Evolutionary conservation across 305 asterid species (phyloP).

Genomic region (Solanum chacoense): DNA sequence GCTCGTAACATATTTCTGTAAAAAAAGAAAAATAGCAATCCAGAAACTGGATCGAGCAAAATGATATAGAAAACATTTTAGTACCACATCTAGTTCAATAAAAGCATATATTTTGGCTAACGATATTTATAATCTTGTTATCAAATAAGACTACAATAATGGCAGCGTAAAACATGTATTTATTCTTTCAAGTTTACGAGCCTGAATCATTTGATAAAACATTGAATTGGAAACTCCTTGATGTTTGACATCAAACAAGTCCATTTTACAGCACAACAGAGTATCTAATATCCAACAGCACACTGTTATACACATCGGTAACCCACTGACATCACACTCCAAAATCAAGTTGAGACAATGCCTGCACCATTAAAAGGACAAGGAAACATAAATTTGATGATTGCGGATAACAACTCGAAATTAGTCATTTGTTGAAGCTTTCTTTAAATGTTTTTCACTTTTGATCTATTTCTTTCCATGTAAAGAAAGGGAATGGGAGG

Average conservation of each 20-base stretch:
- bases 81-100: background rate
- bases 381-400: background rate
- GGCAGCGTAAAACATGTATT: background rate
- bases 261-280: background rate
- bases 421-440: background rate
- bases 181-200: background rate
- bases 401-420: background rate
- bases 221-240: background rate
- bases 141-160: background rate
- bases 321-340: background rate
- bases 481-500: background rate
- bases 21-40: background rate
- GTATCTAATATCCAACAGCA: background rate
- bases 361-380: background rate
- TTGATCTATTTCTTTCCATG: background rate
- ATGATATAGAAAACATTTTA: background rate
- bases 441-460: background rate
- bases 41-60: background rate
- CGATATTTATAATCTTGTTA: background rate
- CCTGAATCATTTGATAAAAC: background rate
- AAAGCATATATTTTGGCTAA: background rate
- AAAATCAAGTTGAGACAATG: background rate
- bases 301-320: background rate
- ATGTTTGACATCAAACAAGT: background rate
- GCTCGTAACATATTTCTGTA: background rate